Conservation (phyloP, 768 basidiomycete species). For the Tricholoma furcatifolium region DNA sequence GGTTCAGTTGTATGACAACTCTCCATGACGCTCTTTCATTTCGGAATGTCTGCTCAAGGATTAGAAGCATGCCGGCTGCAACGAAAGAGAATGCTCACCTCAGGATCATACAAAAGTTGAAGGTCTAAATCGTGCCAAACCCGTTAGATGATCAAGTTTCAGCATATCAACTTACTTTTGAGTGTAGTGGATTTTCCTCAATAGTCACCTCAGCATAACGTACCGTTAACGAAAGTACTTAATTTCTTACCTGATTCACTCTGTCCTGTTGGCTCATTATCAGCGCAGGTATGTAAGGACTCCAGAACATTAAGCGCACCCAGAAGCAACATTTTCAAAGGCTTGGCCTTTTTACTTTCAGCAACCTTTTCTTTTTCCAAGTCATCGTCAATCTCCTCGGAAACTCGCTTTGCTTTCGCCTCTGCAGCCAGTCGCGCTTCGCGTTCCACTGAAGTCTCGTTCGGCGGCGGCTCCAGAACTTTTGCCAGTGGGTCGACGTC, state of each 20-base stretch:
- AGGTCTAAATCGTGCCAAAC: slow-evolving; percentile 41
- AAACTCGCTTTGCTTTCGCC: slow-evolving; percentile 49
- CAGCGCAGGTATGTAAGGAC: not conserved
- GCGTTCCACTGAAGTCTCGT: slow-evolving; percentile 48
- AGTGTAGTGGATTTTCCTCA: slow-evolving; percentile 82
- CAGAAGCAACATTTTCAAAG: slow-evolving; percentile 59
- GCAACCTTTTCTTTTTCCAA: slow-evolving; percentile 47
- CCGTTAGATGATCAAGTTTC: not conserved
- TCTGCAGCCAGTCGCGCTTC: slow-evolving; percentile 46
- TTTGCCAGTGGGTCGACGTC: slow-evolving; percentile 49
- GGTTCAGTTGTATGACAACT: slow-evolving; percentile 66
- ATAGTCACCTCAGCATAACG: slow-evolving; percentile 1
- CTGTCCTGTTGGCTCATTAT: slow-evolving; percentile 47
- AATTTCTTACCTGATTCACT: slow-evolving; percentile 69
- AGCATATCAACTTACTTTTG: slow-evolving; percentile 54
- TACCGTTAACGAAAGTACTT: not conserved
- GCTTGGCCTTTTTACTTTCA: slow-evolving; percentile 45
- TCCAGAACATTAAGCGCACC: slow-evolving; percentile 38
- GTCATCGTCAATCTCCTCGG: slow-evolving; percentile 65
- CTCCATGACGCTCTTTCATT: slow-evolving; percentile 66
- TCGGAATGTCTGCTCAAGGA: slow-evolving; percentile 44
- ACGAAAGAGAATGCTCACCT: slow-evolving; percentile 31
- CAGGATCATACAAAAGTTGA: slow-evolving; percentile 63
- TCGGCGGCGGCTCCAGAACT: slow-evolving; percentile 49
- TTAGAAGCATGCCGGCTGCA: not conserved